Conservation (phyloP, 345 rosid species). For the Orychophragmus violaceus region DNA sequence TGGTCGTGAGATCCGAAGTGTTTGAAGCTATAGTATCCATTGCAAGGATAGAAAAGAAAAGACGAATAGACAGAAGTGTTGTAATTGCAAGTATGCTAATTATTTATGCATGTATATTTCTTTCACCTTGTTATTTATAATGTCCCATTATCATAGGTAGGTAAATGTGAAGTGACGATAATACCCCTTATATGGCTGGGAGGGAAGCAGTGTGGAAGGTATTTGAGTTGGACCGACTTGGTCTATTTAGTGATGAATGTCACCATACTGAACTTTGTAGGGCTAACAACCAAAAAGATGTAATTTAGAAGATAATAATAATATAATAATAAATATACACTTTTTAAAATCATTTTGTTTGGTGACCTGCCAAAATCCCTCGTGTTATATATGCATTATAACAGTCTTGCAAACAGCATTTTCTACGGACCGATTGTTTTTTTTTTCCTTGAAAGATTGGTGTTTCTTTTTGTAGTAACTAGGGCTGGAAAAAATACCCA, state of each 20-base stretch:
- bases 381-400: conserved; percentile 27
- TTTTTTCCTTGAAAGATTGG: neutral
- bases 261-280: neutral
- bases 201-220: conserved; percentile 13
- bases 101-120: conserved; percentile 7
- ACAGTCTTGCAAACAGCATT: neutral
- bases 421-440: neutral
- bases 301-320: neutral
- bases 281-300: neutral
- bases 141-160: neutral
- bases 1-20: conserved; percentile 19
- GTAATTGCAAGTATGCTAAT: neutral
- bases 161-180: neutral
- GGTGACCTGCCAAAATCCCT: conserved; percentile 30
- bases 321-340: neutral
- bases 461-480: too few relatives aligned
- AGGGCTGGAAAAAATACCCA: too few relatives aligned
- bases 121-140: conserved; percentile 21
- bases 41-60: neutral
- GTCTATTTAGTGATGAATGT: conserved; percentile 2
- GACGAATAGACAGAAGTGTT: neutral
- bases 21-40: conserved; percentile 25
- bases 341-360: conserved; percentile 10
- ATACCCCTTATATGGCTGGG: neutral
- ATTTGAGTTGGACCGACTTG: conserved; percentile 4